Percentiles rank a stretch among this genome's conserved stretches.
phyloP scores from a whole-genome alignment of 1,139 yeast genomes.

The Blastobotrys illinoisensis region DNA sequence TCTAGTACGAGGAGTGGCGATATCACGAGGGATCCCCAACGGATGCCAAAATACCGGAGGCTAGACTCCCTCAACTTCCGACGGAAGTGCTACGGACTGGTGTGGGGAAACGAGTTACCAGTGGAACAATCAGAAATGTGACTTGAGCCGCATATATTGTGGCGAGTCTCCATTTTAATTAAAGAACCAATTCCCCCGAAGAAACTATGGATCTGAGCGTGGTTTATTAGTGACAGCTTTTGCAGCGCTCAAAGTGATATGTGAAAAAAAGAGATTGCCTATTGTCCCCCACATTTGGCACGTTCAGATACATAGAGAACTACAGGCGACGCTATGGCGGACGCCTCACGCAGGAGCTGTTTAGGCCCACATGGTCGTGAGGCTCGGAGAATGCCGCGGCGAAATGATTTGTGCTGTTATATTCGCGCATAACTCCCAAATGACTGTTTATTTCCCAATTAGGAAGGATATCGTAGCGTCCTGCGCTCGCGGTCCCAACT shows the following conservation, averaged over 20 bases:
- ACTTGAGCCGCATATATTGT: not conserved
- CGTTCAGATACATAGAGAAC: no score
- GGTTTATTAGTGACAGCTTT: no score
- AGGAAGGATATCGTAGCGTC: not conserved
- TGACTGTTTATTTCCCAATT: not conserved
- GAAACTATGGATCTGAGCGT: no score
- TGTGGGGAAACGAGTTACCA: not conserved
- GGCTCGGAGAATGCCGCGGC: not conserved
- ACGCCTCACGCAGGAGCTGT: no score
- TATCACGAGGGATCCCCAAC: not conserved
- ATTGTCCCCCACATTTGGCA: no score
- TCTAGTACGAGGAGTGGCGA: no score
- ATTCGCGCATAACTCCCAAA: not conserved
- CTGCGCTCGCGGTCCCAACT: not conserved
- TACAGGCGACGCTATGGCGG: no score
- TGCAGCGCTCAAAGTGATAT: no score
- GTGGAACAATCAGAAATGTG: no score
- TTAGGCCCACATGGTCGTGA: not conserved
- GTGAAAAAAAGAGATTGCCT: no score
- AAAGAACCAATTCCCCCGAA: no score
- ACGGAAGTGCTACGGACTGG: not conserved
- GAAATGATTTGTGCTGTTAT: not conserved
- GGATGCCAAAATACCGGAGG: not conserved
- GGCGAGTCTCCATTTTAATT: no score
- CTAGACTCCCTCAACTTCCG: not conserved